Base-by-base conservation (phyloP, 2,329 filamentous ascomycete species). In the Penicillium decumbens region DNA sequence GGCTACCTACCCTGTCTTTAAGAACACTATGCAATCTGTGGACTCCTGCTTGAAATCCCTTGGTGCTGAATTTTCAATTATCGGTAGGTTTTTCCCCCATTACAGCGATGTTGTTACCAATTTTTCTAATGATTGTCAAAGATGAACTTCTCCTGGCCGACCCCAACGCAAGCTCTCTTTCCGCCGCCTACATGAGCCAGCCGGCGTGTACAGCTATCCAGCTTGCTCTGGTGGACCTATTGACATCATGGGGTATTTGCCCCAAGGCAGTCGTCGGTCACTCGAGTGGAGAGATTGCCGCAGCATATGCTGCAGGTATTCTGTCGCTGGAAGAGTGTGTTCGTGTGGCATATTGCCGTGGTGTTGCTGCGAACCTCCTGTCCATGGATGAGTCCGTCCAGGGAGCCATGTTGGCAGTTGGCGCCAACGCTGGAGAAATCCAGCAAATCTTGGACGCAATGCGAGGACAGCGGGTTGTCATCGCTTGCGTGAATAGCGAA, bases 241-340 rank as follows among this genome's bases (percentile, higher is more conserved):
- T 68, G 1, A 45, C 50, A n/a, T 56, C 49, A 1, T 66, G 62
- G 60, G 58, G 57, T 5, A 51, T 68, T 20, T 32, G 35, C 1
- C 58, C 64, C 0, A 49, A 45, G 23, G 56, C 60, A 25, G 64
- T 67, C 0, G 52, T 65, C 3, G 66, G 66, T 1, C 66, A 69
- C 41, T 66, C 63, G 1, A 63, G 59, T 32, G 66, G 66, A 25
- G 66, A 69, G 28, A 67, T 68, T 32, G 61, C 60, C 13, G 65
- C 65, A 6, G 66, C 67, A 4, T 68, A 66, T 35, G 61, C 66
- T 2, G 62, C 65, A 0, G 62, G 65, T 1, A 53, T 59, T 6
- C 30, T 66, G 3, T 51, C 49, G 0, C 10, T 52, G 1, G 47
- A 56, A 3, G 52, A 59, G 23, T 63, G 61, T 45, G 57, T 64